Conservation (phyloP, 306 rosid species). For the Castanea sativa region DNA sequence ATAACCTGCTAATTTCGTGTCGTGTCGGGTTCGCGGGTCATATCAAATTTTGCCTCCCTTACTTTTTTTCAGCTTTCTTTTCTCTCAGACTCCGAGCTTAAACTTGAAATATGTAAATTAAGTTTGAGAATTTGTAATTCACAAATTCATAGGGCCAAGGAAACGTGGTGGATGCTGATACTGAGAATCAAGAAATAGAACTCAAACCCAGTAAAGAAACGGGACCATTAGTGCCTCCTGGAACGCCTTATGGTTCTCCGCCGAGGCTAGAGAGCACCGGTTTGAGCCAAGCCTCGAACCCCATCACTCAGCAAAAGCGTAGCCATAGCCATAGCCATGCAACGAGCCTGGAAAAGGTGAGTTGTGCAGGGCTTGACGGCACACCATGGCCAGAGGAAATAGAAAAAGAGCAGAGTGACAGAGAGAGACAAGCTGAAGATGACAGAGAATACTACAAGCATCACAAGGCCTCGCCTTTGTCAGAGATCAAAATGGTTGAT, state of each 20-base stretch:
- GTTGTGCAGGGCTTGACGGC: conserved; percentile 65
- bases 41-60: too few species aligned
- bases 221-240: conserved; percentile 25
- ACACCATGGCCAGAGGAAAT: conserved; percentile 45
- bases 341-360: conserved; percentile 30
- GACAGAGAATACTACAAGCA: conserved; percentile 42
- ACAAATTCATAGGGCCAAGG: conserved; percentile 31
- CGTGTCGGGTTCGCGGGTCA: too few species aligned
- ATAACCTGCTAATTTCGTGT: too few species aligned
- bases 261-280: conserved; percentile 45
- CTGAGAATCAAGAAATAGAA: conserved; percentile 16
- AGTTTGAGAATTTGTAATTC: not conserved
- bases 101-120: not conserved
- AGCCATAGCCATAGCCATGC: not conserved
- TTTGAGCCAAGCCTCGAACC: conserved; percentile 43
- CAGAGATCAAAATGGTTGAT: conserved; percentile 61
- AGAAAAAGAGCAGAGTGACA: not conserved
- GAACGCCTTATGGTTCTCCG: conserved; percentile 37
- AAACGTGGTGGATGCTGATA: not conserved
- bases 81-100: not conserved
- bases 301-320: conserved; percentile 50
- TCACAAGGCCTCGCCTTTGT: conserved; percentile 78
- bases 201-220: not conserved
- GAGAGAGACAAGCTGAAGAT: conserved; percentile 28
- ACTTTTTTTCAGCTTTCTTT: too few species aligned